Percentiles rank a stretch among this genome's conserved stretches.
Evolutionary conservation across 2,329 filamentous ascomycete species (phyloP).

Genomic region (Acrodontium crateriforme): DNA sequence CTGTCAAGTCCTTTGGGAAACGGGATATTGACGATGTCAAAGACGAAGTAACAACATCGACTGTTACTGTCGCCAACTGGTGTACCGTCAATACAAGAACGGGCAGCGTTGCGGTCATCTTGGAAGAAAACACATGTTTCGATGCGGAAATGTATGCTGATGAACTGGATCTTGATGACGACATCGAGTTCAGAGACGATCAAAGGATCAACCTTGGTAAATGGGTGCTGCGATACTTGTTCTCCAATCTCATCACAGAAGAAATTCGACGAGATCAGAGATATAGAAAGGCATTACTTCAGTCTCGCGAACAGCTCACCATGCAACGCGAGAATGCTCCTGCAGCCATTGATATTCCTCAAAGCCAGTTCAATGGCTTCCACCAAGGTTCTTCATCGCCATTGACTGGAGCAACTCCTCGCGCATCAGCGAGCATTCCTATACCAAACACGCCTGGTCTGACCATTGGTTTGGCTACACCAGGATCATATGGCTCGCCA

Average conservation of each 20-base stretch:
- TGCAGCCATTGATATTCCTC: constrained; percentile 45
- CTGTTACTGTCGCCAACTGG: constrained; percentile 86
- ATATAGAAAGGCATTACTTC: constrained; percentile 56
- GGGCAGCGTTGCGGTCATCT: constrained; percentile 73
- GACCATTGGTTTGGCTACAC: constrained; percentile 50
- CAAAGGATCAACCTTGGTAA: constrained; percentile 95
- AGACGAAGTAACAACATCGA: constrained; percentile 70
- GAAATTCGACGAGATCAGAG: constrained; percentile 70
- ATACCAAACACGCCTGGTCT: constrained; percentile 59
- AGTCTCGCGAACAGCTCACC: constrained; percentile 42
- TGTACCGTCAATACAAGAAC: constrained; percentile 90
- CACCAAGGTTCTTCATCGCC: constrained; percentile 24
- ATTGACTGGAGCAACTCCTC: constrained; percentile 42
- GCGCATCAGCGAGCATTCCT: constrained; percentile 46
- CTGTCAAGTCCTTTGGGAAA: constrained; percentile 86
- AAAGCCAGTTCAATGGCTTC: constrained; percentile 28
- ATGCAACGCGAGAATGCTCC: constrained; percentile 46
- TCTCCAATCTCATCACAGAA: constrained; percentile 77
- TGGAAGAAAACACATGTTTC: constrained; percentile 93
- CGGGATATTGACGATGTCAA: constrained; percentile 86
- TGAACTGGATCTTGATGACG: constrained; percentile 59
- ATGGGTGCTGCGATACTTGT: constrained; percentile 89
- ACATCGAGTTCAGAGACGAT: constrained; percentile 77
- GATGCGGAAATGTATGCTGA: constrained; percentile 96
- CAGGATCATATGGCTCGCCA: no score